Conservation (phyloP, 331 rosid genomes). For the Acacia concinna region DNA sequence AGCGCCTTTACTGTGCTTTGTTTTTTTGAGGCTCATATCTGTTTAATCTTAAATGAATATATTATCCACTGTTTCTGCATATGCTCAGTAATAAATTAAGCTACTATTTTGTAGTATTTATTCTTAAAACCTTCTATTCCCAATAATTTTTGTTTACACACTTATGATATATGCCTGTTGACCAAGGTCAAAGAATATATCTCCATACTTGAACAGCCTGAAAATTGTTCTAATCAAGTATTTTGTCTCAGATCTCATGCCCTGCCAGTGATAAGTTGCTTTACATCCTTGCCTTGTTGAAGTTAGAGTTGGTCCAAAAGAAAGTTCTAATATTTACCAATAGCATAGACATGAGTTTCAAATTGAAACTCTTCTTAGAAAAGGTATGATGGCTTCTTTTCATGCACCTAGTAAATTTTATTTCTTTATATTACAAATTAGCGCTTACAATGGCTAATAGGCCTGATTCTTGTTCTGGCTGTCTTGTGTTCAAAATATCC, state of each 20-base stretch:
- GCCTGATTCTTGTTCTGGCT: not conserved
- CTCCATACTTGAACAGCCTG: conserved; percentile 7
- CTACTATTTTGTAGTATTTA: not conserved
- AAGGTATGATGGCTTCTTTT: conserved; percentile 54
- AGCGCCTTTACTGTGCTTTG: not conserved
- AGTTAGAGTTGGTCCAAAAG: conserved; percentile 88
- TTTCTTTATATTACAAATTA: not conserved
- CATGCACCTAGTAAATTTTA: conserved; percentile 21
- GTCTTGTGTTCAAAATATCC: conserved; percentile 9
- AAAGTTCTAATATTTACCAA: conserved; percentile 84
- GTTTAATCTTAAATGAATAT: not conserved
- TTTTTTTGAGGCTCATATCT: not conserved
- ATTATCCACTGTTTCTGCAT: conserved; percentile 7
- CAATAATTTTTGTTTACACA: not conserved
- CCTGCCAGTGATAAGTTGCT: conserved; percentile 69
- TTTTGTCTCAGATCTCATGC: conserved; percentile 67
- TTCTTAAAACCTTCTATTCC: not conserved
- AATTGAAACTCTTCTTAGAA: conserved; percentile 78
- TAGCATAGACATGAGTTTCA: conserved; percentile 79
- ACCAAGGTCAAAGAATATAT: conserved; percentile 18
- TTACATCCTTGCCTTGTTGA: conserved; percentile 74
- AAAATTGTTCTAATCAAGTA: conserved; percentile 24
- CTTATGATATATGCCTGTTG: conserved; percentile 20
- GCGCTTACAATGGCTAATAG: conserved; percentile 1
- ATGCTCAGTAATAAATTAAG: not conserved